These are phyloP conservation scores for Rhodotorula babjevae DNA, from an alignment of 768 basidiomycete species.

Conservation along the genomic window DNA sequence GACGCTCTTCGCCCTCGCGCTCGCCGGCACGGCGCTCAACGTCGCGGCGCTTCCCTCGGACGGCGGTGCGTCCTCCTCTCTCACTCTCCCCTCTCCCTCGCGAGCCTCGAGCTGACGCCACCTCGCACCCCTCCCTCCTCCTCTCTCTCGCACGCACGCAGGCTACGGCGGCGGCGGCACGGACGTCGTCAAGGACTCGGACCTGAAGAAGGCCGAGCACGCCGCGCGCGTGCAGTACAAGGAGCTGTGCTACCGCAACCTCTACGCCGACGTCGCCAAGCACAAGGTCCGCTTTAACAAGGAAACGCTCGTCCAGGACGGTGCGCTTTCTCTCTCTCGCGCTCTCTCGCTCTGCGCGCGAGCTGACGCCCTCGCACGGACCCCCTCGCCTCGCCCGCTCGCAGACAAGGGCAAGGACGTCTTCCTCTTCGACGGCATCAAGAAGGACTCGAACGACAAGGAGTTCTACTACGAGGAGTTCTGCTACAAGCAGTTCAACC, in stretches of 20 bases:
- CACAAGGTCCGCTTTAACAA: background rate
- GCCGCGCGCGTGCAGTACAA: too few species aligned
- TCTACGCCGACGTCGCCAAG: background rate
- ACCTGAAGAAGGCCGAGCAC: background rate
- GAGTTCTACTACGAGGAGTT: slow-evolving; percentile 13
- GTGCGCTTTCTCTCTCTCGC: background rate
- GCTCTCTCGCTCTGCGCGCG: background rate
- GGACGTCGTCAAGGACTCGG: background rate
- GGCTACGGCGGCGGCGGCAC: background rate
- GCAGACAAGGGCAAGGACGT: slow-evolving; percentile 1
- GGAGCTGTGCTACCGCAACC: background rate
- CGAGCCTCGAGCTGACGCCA: too few species aligned
- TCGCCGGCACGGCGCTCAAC: too few species aligned
- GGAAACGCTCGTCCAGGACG: background rate
- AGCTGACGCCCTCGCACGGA: too few species aligned
- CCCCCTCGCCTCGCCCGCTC: too few species aligned
- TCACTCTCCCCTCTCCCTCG: too few species aligned
- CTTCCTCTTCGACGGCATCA: slow-evolving; percentile 11
- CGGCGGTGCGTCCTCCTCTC: too few species aligned
- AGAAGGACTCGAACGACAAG: slow-evolving; percentile 7
- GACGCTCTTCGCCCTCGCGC: too few species aligned
- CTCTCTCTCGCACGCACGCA: background rate
- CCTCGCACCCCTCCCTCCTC: too few species aligned
- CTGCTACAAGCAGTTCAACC: slow-evolving; percentile 11
- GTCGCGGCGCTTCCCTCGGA: too few species aligned